Percentiles rank a stretch among this genome's conserved stretches.
phyloP scores from a whole-genome alignment of 208 protist species.

The Leptomonas pyrrhocoris region DNA sequence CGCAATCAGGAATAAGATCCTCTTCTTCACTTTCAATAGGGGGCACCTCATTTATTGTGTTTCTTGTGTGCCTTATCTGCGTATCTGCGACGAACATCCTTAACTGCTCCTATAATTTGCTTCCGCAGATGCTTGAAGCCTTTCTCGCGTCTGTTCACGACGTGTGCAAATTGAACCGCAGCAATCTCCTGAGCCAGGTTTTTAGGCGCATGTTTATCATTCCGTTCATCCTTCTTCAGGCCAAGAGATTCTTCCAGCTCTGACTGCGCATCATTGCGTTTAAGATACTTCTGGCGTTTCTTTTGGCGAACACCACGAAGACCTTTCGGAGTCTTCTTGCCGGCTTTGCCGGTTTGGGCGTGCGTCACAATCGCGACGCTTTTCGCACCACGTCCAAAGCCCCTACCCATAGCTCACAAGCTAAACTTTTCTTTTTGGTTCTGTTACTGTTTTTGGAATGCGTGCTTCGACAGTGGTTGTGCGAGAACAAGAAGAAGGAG shows the following conservation, averaged over 20 bases:
- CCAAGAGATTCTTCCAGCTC: slow-evolving; percentile 78
- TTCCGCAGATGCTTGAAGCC: slow-evolving; percentile 71
- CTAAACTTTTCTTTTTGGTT: background rate
- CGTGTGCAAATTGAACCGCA: slow-evolving; percentile 68
- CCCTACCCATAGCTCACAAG: slow-evolving; percentile 64
- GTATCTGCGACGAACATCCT: slow-evolving; percentile 58
- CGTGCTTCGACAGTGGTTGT: too few species aligned
- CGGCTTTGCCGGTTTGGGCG: slow-evolving; percentile 56
- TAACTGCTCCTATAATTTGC: slow-evolving; percentile 77
- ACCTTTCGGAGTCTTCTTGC: slow-evolving; percentile 82
- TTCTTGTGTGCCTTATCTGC: slow-evolving; percentile 50
- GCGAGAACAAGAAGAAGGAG: too few species aligned
- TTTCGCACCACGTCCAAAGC: slow-evolving; percentile 87
- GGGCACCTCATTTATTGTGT: slow-evolving; percentile 10
- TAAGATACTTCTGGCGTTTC: slow-evolving; percentile 61
- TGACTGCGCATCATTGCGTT: slow-evolving; percentile 45
- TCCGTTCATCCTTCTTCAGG: slow-evolving; percentile 26
- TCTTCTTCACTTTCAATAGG: background rate
- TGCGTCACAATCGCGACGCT: slow-evolving; percentile 87
- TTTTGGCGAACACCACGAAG: slow-evolving; percentile 70
- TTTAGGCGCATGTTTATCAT: slow-evolving; percentile 45
- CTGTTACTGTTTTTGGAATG: too few species aligned
- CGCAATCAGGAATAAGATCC: background rate
- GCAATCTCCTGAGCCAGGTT: slow-evolving; percentile 81
- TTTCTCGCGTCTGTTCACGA: slow-evolving; percentile 81